Base-by-base conservation (phyloP, 1,139 yeast genomes). In the Saccharomyces hybrid region DNA sequence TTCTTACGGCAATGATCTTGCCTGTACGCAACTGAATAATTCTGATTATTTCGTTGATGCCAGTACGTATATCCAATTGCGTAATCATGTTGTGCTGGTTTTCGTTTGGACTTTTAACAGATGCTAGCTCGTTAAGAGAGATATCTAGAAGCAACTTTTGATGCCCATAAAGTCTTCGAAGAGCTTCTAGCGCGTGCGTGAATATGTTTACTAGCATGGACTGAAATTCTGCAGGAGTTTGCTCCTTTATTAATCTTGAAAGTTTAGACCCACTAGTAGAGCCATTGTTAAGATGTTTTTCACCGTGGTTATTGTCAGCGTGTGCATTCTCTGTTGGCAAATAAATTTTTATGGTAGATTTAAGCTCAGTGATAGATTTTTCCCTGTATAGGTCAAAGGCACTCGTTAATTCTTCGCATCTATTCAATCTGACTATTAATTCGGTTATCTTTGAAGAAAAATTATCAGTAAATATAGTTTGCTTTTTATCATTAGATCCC, bases 141-240 rank as follows among this genome's bases (percentile, higher is more conserved):
- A 88, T 69, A 61, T 88, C 96, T 23, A 93, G 75, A 34, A 93
- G 70, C 4, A 88, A 64, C 66, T 89, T 89, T 66, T 91, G 96
- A 58, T 91, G 97, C 2, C 81, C 75, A 0, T 88, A 81, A 27
- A 91, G 73, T 53, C 96, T 77, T 57, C 93, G 76, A 47, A 91
- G 75, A 29, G 91, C 82, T 62, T 86, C 91, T 0, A 90, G 81
- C 5, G 88, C 75, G 42, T 82, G 78, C 0, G 86, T 71, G 62
- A 81, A 89, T 2, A 85, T 84, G 46, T 74, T 75, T 2, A 77
- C 71, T 49, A 89, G 69, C 90, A 90, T 85, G 2, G 70, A 72
- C 62, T 86, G 90, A 63, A 90, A 90, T 57, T 88, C 97, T 19
- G 73, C 71, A 0, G 91, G 84, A 0, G 89, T 76, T 76, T 89